Evolutionary conservation across 2,329 filamentous ascomycete genomes (phyloP).

Genomic region (Plectosphaerella sp.): DNA sequence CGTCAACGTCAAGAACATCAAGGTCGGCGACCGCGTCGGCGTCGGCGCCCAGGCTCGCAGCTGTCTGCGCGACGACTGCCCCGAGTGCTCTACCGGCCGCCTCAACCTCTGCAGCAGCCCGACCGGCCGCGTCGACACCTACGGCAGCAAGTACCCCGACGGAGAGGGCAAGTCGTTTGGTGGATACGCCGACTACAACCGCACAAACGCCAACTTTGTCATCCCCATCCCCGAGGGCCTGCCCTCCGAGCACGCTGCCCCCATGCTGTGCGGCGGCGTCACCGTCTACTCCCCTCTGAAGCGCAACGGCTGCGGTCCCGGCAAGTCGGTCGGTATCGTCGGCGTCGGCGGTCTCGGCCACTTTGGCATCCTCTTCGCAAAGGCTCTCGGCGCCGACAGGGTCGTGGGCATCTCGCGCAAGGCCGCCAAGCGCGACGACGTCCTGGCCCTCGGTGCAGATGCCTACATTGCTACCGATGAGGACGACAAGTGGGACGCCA

Average conservation of each 20-base stretch:
- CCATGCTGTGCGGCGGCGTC: conserved; percentile 68
- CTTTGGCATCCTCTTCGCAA: conserved; percentile 64
- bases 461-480: conserved; percentile 38
- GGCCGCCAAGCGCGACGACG: conserved; percentile 49
- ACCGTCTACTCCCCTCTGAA: conserved; percentile 62
- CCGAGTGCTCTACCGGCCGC: conserved; percentile 33
- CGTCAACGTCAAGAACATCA: conserved; percentile 39
- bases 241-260: conserved; percentile 40
- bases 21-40: conserved; percentile 59
- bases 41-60: conserved; percentile 56
- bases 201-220: conserved; percentile 39
- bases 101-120: conserved; percentile 35
- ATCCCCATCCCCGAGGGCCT: conserved; percentile 40
- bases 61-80: conserved; percentile 42
- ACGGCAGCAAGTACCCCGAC: conserved; percentile 47
- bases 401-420: conserved; percentile 56
- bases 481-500: conserved; percentile 49
- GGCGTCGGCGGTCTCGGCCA: conserved; percentile 67
- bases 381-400: conserved; percentile 58
- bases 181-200: conserved; percentile 35
- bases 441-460: conserved; percentile 52
- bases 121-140: conserved; percentile 39
- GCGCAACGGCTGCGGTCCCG: conserved; percentile 59
- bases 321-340: conserved; percentile 62
- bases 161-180: conserved; percentile 61